phyloP scores from a whole-genome alignment of 176 grass and related monocot species.

The Stipa capillata region DNA sequence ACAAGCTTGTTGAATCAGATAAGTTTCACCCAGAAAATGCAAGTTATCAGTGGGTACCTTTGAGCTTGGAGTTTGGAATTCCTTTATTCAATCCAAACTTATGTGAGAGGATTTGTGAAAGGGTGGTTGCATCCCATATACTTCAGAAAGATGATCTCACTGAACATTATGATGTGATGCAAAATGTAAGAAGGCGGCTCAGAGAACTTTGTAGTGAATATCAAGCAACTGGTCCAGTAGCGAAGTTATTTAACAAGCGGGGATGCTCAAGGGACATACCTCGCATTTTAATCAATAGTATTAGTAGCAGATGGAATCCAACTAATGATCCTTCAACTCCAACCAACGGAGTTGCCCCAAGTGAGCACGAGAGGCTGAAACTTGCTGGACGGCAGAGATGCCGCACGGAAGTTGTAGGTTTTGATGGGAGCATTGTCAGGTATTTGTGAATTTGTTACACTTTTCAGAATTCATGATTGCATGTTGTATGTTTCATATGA shows the following conservation, averaged over 20 bases:
- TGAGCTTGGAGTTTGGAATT: constrained; percentile 95
- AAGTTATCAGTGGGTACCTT: constrained; percentile 86
- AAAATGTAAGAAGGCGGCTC: constrained; percentile 64
- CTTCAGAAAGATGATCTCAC: constrained; percentile 68
- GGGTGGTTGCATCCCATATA: constrained; percentile 52
- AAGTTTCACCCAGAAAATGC: constrained; percentile 30
- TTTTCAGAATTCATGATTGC: not conserved
- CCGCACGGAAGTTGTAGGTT: constrained; percentile 72
- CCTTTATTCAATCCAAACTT: constrained; percentile 88
- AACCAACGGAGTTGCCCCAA: constrained; percentile 26
- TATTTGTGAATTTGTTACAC: constrained; percentile 28
- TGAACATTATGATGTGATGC: constrained; percentile 75
- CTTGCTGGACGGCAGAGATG: constrained; percentile 53
- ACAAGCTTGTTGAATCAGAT: constrained; percentile 38
- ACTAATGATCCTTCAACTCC: constrained; percentile 50
- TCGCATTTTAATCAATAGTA: constrained; percentile 56
- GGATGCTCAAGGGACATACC: constrained; percentile 53
- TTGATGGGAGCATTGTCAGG: constrained; percentile 85
- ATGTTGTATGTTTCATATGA: not conserved
- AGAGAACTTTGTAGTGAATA: constrained; percentile 86
- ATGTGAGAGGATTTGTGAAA: constrained; percentile 82
- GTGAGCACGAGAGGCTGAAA: constrained; percentile 58
- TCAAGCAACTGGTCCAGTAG: constrained; percentile 77
- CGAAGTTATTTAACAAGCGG: constrained; percentile 67
- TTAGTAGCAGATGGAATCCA: constrained; percentile 74